phyloP scores from a whole-genome alignment of 2,329 filamentous ascomycete species.

The Fusarium luffae region DNA sequence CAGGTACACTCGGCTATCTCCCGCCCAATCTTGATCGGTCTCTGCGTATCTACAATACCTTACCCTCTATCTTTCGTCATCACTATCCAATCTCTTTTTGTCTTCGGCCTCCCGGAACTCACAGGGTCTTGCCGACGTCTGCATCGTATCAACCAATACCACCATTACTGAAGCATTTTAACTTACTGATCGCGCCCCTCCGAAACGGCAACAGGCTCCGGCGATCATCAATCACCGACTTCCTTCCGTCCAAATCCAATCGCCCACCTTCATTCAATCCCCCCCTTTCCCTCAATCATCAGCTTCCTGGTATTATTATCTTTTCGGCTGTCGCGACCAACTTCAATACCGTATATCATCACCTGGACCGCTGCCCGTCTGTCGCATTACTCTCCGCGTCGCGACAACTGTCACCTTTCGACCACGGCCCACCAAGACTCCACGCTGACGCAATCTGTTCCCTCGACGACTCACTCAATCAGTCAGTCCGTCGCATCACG shows the following conservation, averaged over 20 bases:
- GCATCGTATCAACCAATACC: not conserved
- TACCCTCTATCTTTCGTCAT: slow-evolving; percentile 34
- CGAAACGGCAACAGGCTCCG: slow-evolving; percentile 37
- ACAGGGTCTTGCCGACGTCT: slow-evolving; percentile 24
- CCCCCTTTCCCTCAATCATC: slow-evolving; percentile 22
- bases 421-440: slow-evolving; percentile 42
- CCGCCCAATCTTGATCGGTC: slow-evolving; percentile 17
- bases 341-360: slow-evolving; percentile 7
- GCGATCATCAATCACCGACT: slow-evolving; percentile 38
- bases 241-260: slow-evolving; percentile 11
- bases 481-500: slow-evolving; percentile 31
- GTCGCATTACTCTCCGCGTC: slow-evolving; percentile 28
- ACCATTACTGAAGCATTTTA: slow-evolving; percentile 1
- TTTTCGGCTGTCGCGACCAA: slow-evolving; percentile 18
- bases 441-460: slow-evolving; percentile 49
- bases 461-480: slow-evolving; percentile 26
- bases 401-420: slow-evolving; percentile 35
- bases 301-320: slow-evolving; percentile 13
- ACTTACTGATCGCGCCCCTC: slow-evolving; percentile 25
- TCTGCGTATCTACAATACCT: slow-evolving; percentile 19
- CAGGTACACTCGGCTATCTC: slow-evolving; percentile 24
- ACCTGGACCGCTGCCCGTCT: not conserved
- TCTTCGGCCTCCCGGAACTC: slow-evolving; percentile 24
- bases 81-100: slow-evolving; percentile 26
- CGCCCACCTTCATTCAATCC: slow-evolving; percentile 9